phyloP scores from a whole-genome alignment of 345 rosid species.

The Eucalyptus guilfoylei region DNA sequence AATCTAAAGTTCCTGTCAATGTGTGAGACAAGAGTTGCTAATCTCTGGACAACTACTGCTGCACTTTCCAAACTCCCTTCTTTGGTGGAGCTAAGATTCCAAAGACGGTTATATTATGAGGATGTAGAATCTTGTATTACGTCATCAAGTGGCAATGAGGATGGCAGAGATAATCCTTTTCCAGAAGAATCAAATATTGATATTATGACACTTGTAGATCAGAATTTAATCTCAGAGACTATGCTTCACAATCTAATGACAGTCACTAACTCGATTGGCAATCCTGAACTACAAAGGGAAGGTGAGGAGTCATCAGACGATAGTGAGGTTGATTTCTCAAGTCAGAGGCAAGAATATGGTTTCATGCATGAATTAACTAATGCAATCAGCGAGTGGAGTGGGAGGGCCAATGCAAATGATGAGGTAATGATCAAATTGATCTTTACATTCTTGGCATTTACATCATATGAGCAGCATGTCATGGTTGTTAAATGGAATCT shows the following conservation, averaged over 20 bases:
- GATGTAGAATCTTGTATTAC: conserved; percentile 22
- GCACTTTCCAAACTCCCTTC: conserved; percentile 73
- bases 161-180: conserved; percentile 1
- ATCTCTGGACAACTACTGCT: conserved; percentile 77
- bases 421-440: conserved; percentile 30
- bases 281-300: conserved; percentile 15
- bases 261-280: not conserved
- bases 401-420: conserved; percentile 17
- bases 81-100: conserved; percentile 64
- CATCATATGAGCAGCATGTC: not conserved
- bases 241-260: conserved; percentile 19
- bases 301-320: conserved; percentile 40
- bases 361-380: conserved; percentile 14
- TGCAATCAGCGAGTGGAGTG: conserved; percentile 18
- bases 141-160: conserved; percentile 8
- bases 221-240: conserved; percentile 24
- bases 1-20: conserved; percentile 61
- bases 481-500: not conserved
- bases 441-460: not conserved
- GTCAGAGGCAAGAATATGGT: conserved; percentile 23
- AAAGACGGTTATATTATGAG: conserved; percentile 53
- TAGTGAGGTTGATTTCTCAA: conserved; percentile 51
- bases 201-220: conserved; percentile 10
- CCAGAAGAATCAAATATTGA: conserved; percentile 4
- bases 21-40: conserved; percentile 71